Evolutionary conservation across 768 basidiomycete genomes (phyloP).

Genomic region (Mycena amicta): DNA sequence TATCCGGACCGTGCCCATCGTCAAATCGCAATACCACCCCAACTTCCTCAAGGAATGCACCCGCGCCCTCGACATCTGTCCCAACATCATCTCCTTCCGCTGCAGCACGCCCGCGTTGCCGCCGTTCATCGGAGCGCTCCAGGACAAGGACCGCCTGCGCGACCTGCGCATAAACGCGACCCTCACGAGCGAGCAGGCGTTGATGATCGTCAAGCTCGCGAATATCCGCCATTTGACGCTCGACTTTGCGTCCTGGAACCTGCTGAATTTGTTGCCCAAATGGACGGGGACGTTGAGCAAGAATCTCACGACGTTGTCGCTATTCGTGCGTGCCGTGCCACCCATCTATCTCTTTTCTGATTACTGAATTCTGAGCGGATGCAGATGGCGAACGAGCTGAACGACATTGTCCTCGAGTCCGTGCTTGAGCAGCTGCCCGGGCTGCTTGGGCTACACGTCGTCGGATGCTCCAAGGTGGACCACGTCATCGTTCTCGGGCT

Average conservation of each 20-base stretch:
- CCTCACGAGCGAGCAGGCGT: slow-evolving; percentile 55
- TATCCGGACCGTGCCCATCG: slow-evolving; percentile 48
- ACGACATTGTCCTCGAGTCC: slow-evolving; percentile 50
- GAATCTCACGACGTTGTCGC: slow-evolving; percentile 55
- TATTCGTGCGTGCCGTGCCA: slow-evolving; percentile 51
- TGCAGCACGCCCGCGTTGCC: slow-evolving; percentile 54
- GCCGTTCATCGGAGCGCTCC: slow-evolving; percentile 50
- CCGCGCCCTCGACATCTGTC: slow-evolving; percentile 48
- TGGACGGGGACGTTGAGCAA: slow-evolving; percentile 51
- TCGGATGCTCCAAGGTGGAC: slow-evolving; percentile 60
- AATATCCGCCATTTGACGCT: slow-evolving; percentile 51
- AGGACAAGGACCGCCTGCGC: slow-evolving; percentile 45
- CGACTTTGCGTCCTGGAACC: slow-evolving; percentile 63
- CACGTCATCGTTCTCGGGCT: slow-evolving; percentile 52
- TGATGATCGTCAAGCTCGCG: slow-evolving; percentile 41
- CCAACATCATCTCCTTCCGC: slow-evolving; percentile 58
- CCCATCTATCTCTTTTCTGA: neutral
- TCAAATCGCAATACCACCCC: slow-evolving; percentile 42
- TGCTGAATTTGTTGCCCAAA: slow-evolving; percentile 57
- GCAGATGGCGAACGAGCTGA: slow-evolving; percentile 61
- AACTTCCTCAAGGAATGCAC: slow-evolving; percentile 56
- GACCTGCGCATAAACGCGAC: slow-evolving; percentile 52
- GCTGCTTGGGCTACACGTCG: slow-evolving; percentile 60
- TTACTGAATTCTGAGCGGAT: neutral
- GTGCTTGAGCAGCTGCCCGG: slow-evolving; percentile 53